These are phyloP conservation scores for Botrytis pseudocinerea DNA, from an alignment of 2,329 filamentous ascomycete genomes.

Conservation along the genomic window DNA sequence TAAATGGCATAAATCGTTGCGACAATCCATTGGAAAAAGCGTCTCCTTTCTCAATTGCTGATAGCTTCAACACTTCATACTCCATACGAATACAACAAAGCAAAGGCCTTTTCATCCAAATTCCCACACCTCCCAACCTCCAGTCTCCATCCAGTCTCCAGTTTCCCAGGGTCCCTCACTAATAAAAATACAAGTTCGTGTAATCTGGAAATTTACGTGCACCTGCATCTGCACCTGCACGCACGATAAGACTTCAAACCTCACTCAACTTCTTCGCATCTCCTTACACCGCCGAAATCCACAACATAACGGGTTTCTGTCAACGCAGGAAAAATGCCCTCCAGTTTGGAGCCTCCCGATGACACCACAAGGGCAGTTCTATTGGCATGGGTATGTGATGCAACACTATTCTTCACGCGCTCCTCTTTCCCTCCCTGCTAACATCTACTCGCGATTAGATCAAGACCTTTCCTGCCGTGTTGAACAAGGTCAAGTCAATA, in stretches of 20 bases:
- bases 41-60: not conserved
- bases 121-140: not conserved
- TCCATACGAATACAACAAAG: not conserved
- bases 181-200: constrained; percentile 23
- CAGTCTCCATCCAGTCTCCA: not conserved
- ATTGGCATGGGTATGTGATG: constrained; percentile 52
- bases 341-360: constrained; percentile 20
- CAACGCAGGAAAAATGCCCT: constrained; percentile 20
- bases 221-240: constrained; percentile 14
- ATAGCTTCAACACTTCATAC: not conserved
- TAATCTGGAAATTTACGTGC: constrained; percentile 22
- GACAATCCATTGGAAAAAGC: not conserved
- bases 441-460: constrained; percentile 33
- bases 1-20: constrained; percentile 7
- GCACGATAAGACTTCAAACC: constrained; percentile 24
- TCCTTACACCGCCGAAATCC: constrained; percentile 23
- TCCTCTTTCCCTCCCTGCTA: not conserved
- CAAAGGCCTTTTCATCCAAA: not conserved
- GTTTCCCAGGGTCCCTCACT: constrained; percentile 2
- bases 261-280: constrained; percentile 22
- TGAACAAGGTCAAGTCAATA: constrained; percentile 35
- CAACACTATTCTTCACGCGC: constrained; percentile 26
- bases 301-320: constrained; percentile 12
- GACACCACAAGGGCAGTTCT: constrained; percentile 49
- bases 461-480: constrained; percentile 41